phyloP scores from a whole-genome alignment of 164 flowering plant genomes.

The Tetracentron sinense region DNA sequence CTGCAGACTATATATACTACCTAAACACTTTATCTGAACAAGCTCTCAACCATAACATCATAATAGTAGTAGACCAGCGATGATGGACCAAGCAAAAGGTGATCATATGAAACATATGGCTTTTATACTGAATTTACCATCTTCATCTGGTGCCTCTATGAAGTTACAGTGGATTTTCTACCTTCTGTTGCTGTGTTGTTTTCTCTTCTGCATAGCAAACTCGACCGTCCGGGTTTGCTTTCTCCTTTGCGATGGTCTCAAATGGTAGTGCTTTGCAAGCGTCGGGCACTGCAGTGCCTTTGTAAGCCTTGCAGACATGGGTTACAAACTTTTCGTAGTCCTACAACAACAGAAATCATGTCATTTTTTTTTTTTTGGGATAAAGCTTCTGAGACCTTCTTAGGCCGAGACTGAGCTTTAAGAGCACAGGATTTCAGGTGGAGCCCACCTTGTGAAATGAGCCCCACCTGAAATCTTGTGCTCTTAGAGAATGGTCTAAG shows the following conservation, averaged over 20 bases:
- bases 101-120: background rate
- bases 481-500: no score
- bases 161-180: slow-evolving; percentile 12
- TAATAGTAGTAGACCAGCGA: no score
- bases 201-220: slow-evolving; percentile 30
- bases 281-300: slow-evolving; percentile 41
- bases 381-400: background rate
- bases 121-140: slow-evolving; percentile 1
- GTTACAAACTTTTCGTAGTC: slow-evolving; percentile 56
- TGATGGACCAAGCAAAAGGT: no score
- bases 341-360: slow-evolving; percentile 29
- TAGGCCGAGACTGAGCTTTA: no score
- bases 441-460: no score
- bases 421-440: no score
- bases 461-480: no score
- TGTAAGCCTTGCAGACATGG: slow-evolving; percentile 77
- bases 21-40: no score
- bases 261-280: slow-evolving; percentile 43
- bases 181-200: background rate
- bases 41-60: no score
- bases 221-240: slow-evolving; percentile 5
- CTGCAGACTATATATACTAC: no score
- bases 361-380: background rate
- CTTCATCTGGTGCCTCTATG: slow-evolving; percentile 23
- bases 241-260: slow-evolving; percentile 10